phyloP scores from a whole-genome alignment of 371 early-diverging fungal genomes.

The Haplosporangium sp. region DNA sequence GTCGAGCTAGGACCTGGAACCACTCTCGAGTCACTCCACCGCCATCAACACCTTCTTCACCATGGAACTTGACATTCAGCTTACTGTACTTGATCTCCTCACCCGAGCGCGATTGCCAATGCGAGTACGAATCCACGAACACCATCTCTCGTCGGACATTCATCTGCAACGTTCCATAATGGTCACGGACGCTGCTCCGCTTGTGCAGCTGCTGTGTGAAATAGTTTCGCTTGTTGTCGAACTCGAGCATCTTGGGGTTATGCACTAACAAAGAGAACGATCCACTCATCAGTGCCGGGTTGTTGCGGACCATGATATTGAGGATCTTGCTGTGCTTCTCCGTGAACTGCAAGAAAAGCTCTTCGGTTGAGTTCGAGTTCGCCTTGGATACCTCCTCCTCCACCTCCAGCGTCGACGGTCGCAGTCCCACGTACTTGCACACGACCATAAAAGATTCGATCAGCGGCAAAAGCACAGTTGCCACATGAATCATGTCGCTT shows the following conservation, averaged over 20 bases:
- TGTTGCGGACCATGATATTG: constrained; percentile 97
- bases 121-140: constrained; percentile 97
- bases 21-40: constrained; percentile 99
- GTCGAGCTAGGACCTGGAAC: constrained; percentile 95
- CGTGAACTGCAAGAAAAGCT: constrained; percentile 89
- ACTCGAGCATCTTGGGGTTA: constrained; percentile 97
- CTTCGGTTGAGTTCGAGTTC: constrained; percentile 62
- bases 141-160: constrained; percentile 95
- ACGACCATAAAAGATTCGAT: constrained; percentile 98
- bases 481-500: constrained; percentile 87
- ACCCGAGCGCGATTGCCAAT: constrained; percentile 89
- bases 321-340: constrained; percentile 96
- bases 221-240: constrained; percentile 98
- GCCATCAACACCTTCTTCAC: constrained; percentile 99
- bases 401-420: constrained; percentile 50
- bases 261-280: constrained; percentile 95
- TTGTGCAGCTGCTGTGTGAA: constrained; percentile 96
- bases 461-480: constrained; percentile 92
- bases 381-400: constrained; percentile 44
- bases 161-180: constrained; percentile 80
- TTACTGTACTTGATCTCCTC: constrained; percentile 95
- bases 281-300: constrained; percentile 94
- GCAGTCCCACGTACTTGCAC: constrained; percentile 73
- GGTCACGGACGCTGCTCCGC: constrained; percentile 71
- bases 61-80: constrained; percentile 93